Conservation (phyloP, 768 basidiomycete genomes). For the Amanita muscaria region DNA sequence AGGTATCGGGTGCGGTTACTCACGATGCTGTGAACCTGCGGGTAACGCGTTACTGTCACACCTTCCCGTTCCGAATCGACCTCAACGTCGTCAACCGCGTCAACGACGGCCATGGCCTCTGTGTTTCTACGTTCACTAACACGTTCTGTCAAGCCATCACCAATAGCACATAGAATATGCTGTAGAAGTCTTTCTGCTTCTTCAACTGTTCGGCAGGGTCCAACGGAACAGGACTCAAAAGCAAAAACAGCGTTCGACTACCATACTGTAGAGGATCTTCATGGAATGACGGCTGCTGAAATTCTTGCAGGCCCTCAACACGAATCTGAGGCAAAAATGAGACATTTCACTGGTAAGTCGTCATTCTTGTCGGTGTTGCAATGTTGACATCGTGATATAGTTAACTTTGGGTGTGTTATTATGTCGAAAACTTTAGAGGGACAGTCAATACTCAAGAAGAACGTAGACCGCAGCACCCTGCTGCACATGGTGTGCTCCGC, state of each 20-base stretch:
- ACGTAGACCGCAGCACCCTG: slow-evolving; percentile 89
- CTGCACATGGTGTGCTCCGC: slow-evolving; percentile 96
- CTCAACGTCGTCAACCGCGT: slow-evolving; percentile 21
- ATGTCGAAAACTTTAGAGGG: background rate
- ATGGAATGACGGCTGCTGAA: slow-evolving; percentile 68
- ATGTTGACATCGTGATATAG: slow-evolving; percentile 28
- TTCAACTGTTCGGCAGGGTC: slow-evolving; percentile 20
- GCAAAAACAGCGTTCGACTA: slow-evolving; percentile 50
- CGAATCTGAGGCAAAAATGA: slow-evolving; percentile 69
- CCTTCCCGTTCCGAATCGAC: slow-evolving; percentile 25
- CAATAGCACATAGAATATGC: slow-evolving; percentile 20
- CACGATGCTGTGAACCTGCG: slow-evolving; percentile 15
- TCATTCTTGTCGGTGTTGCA: background rate
- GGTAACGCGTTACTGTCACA: slow-evolving; percentile 15
- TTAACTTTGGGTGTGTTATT: slow-evolving; percentile 83
- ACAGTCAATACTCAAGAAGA: slow-evolving; percentile 1
- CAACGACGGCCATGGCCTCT: slow-evolving; percentile 47
- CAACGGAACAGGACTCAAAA: slow-evolving; percentile 19
- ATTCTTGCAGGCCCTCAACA: slow-evolving; percentile 70
- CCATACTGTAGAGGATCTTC: slow-evolving; percentile 78
- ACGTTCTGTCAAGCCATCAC: slow-evolving; percentile 28
- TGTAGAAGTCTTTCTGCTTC: slow-evolving; percentile 32
- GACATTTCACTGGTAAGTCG: slow-evolving; percentile 83
- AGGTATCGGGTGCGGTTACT: no score
- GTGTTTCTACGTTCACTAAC: slow-evolving; percentile 55